A percentile compares a stretch with the other conserved stretches of the same genome.
Conservation (phyloP, 1,139 yeast species). For the Wickerhamomyces sp. region DNA sequence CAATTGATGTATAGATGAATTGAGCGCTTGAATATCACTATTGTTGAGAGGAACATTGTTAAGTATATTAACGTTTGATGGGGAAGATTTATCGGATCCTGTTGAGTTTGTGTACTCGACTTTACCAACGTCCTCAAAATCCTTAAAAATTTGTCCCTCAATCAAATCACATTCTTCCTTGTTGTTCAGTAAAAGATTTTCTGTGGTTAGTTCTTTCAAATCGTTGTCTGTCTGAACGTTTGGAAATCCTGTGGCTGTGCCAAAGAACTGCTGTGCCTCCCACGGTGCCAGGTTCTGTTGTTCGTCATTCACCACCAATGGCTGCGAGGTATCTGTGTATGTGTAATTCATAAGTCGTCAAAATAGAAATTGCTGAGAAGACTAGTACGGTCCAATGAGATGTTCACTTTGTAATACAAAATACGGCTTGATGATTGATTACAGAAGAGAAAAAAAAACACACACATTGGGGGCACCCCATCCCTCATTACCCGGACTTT, state of each 20-base stretch:
- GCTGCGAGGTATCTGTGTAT: not conserved
- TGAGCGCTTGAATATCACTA: conserved; percentile 7
- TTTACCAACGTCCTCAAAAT: conserved; percentile 7
- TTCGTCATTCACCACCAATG: not conserved
- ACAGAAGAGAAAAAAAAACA: no score
- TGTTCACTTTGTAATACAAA: no score
- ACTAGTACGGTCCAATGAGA: no score
- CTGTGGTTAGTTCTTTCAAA: conserved; percentile 1
- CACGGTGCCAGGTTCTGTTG: conserved; percentile 1
- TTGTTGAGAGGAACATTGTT: conserved; percentile 9
- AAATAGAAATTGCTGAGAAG: no score
- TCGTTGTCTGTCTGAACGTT: not conserved
- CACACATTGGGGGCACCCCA: no score
- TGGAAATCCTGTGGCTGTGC: not conserved
- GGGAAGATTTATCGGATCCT: conserved; percentile 11
- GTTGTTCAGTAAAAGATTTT: not conserved
- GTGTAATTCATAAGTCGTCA: conserved; percentile 4
- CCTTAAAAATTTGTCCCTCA: conserved; percentile 8
- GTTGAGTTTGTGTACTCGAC: conserved; percentile 4
- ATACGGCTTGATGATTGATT: no score
- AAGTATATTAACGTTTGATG: conserved; percentile 9
- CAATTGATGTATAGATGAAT: conserved; percentile 5
- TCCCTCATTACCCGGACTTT: no score
- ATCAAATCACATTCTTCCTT: conserved; percentile 10
- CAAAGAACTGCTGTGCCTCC: conserved; percentile 5